Evolutionary conservation across 148 eudicot genomes (phyloP), one percentile per base, ranked within the genome.

Genomic region (Rhododendron henanense): DNA sequence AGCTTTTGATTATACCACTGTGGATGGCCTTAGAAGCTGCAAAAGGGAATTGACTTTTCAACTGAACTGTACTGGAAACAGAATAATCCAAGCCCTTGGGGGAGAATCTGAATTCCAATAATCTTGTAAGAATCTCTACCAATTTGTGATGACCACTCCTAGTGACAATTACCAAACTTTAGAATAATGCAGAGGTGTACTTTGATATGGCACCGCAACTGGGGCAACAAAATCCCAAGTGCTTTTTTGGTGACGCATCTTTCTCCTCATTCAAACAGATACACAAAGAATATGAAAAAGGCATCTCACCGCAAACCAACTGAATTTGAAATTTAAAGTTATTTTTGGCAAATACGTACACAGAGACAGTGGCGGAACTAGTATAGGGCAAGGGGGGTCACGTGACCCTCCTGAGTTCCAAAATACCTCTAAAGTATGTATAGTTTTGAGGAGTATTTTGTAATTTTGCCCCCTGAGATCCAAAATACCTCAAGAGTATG

Each of bases 201-300:
- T 61, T 41, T 77, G 80, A 44, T 41, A 1, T 2, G 63, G 41
- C 73, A 61, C 75, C 50, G 35, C 75, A 82, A 61, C 67, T 39
- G 33, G 84, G 75, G 1, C 82, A 47, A 41, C 21, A 41, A 31
- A 55, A 84, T 71, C 33, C 61, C 15, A 35, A 53, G 47, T 18
- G 55, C 39, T 37, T 65, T 45, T 33, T 39, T 55, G 80, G 84
- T 50, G 86, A 84, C 84, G 81, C 75, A 65, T 79, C 86, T 87
- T n/a, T 87, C 59, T 51, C 35, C 25, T 77, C 57, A 51, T 83
- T 84, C 84, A 84, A 28, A 83, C 69, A 78, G 65, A 78, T 45
- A 80, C 4, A 79, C 84, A 87, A 9, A 84, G 69, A 79, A 87
- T 51, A 87, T 87, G 79, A 83, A 78, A 78, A 83, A 53, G 83